Evolutionary conservation across 202 grass and related monocot genomes (phyloP).

Genomic region (Zoysia matrella): DNA sequence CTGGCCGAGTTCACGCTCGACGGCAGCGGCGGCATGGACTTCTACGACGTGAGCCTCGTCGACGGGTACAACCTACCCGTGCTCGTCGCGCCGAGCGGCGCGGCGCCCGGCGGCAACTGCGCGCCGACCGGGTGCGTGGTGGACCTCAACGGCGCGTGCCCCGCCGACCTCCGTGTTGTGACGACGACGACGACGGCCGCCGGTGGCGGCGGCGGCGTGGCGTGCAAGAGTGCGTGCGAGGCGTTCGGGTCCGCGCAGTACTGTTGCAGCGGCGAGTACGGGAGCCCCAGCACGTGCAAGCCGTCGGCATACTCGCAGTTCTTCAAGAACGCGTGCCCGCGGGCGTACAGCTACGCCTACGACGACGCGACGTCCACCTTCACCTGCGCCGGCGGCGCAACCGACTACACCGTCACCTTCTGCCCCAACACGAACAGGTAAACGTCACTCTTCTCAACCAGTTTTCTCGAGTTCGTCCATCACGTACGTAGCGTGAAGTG

Average conservation of each 20-base stretch:
- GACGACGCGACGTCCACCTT: slow-evolving; percentile 77
- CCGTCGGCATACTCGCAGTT: slow-evolving; percentile 63
- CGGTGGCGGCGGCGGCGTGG: neutral
- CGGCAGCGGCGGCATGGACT: slow-evolving; percentile 58
- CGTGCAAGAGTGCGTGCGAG: slow-evolving; percentile 66
- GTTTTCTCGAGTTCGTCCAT: neutral
- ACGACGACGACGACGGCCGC: neutral
- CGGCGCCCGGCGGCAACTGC: slow-evolving; percentile 36
- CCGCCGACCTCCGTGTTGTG: slow-evolving; percentile 57
- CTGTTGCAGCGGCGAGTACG: slow-evolving; percentile 60
- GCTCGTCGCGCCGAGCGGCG: slow-evolving; percentile 48
- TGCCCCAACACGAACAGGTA: slow-evolving; percentile 62
- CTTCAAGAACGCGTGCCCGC: slow-evolving; percentile 67
- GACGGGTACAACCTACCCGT: slow-evolving; percentile 66
- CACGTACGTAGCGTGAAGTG: neutral
- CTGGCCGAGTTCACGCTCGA: slow-evolving; percentile 63
- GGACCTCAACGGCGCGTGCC: slow-evolving; percentile 63
- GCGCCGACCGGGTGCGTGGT: slow-evolving; percentile 51
- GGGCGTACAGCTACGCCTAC: slow-evolving; percentile 71
- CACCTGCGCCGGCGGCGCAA: slow-evolving; percentile 53
- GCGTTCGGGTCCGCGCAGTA: slow-evolving; percentile 64
- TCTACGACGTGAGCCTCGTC: slow-evolving; percentile 61
- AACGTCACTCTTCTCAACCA: neutral
- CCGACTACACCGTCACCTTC: slow-evolving; percentile 62
- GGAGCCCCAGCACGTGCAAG: slow-evolving; percentile 55